Percentiles rank a stretch among this genome's conserved stretches.
Evolutionary conservation across 495 filamentous ascomycete genomes (phyloP).

Genomic region (Aspergillus biplanus): DNA sequence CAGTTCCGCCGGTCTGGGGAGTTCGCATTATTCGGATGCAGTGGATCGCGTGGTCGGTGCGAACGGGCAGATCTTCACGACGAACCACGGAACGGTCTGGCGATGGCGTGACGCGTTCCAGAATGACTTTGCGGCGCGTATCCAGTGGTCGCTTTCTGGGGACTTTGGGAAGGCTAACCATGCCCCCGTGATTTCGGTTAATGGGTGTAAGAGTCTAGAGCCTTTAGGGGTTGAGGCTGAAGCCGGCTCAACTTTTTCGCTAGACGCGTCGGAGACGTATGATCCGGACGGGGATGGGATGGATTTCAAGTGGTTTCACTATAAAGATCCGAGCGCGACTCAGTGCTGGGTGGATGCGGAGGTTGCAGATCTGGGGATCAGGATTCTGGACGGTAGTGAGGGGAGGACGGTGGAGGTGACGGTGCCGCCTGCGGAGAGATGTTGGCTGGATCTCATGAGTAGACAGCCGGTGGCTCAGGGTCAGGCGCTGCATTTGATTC

Average conservation of each 20-base stretch:
- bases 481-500: slow-evolving; percentile 41
- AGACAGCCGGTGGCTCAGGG: slow-evolving; percentile 33
- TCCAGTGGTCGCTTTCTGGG: slow-evolving; percentile 48
- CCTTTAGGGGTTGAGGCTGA: slow-evolving; percentile 39
- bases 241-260: slow-evolving; percentile 37
- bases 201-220: slow-evolving; percentile 33
- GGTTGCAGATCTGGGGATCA: slow-evolving; percentile 39
- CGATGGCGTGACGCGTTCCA: slow-evolving; percentile 53
- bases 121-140: slow-evolving; percentile 54
- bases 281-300: slow-evolving; percentile 46
- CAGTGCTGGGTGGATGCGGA: slow-evolving; percentile 44
- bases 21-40: slow-evolving; percentile 44
- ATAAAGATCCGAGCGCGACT: slow-evolving; percentile 44
- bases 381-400: slow-evolving; percentile 26
- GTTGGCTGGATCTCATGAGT: slow-evolving; percentile 29
- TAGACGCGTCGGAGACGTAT: slow-evolving; percentile 47
- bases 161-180: slow-evolving; percentile 41
- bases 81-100: slow-evolving; percentile 55
- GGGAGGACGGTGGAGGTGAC: slow-evolving; percentile 35
- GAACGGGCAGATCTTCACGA: slow-evolving; percentile 38
- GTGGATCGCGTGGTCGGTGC: slow-evolving; percentile 43
- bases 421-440: slow-evolving; percentile 38
- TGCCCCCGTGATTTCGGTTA: slow-evolving; percentile 45
- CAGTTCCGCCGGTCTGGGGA: slow-evolving; percentile 17
- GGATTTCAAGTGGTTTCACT: slow-evolving; percentile 53